phyloP scores from a whole-genome alignment of 2,329 filamentous ascomycete genomes.

The Proliferodiscus dingleyae region DNA sequence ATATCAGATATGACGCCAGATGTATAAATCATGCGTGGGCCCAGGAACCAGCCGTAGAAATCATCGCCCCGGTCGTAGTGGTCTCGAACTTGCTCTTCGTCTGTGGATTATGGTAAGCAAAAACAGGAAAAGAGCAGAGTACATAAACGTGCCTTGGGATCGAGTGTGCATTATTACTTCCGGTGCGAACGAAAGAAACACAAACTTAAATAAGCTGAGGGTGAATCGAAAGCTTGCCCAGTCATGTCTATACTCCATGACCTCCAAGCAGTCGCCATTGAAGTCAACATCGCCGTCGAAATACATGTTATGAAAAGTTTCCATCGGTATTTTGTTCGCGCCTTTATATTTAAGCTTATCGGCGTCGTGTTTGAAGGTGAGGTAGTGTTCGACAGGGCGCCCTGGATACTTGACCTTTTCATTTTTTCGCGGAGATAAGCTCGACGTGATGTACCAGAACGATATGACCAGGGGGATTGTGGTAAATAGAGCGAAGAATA shows the following conservation, averaged over 20 bases:
- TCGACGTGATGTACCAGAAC: slow-evolving; percentile 79
- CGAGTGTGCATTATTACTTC: slow-evolving; percentile 91
- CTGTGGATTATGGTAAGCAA: slow-evolving; percentile 43
- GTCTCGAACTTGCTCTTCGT: slow-evolving; percentile 95
- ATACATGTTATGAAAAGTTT: slow-evolving; percentile 98
- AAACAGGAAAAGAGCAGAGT: not conserved
- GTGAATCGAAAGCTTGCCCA: slow-evolving; percentile 97
- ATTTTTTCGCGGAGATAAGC: slow-evolving; percentile 81
- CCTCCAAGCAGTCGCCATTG: slow-evolving; percentile 86
- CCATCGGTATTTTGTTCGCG: slow-evolving; percentile 77
- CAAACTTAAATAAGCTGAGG: slow-evolving; percentile 76
- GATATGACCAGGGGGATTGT: slow-evolving; percentile 71
- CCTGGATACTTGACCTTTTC: slow-evolving; percentile 87
- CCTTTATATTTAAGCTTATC: slow-evolving; percentile 66
- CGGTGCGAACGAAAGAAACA: slow-evolving; percentile 80
- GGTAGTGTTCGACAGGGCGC: slow-evolving; percentile 84
- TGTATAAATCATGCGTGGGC: slow-evolving; percentile 98
- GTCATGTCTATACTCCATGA: slow-evolving; percentile 91
- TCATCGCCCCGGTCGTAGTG: slow-evolving; percentile 98
- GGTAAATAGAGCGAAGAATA: slow-evolving; percentile 80
- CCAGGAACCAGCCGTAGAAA: slow-evolving; percentile 98
- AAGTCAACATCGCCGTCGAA: slow-evolving; percentile 92
- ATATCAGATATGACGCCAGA: slow-evolving; percentile 89
- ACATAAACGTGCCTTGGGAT: slow-evolving; percentile 61
- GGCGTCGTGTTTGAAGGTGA: slow-evolving; percentile 66